Conservation (phyloP, 2,329 filamentous ascomycete genomes). For the Lachnellula arida region DNA sequence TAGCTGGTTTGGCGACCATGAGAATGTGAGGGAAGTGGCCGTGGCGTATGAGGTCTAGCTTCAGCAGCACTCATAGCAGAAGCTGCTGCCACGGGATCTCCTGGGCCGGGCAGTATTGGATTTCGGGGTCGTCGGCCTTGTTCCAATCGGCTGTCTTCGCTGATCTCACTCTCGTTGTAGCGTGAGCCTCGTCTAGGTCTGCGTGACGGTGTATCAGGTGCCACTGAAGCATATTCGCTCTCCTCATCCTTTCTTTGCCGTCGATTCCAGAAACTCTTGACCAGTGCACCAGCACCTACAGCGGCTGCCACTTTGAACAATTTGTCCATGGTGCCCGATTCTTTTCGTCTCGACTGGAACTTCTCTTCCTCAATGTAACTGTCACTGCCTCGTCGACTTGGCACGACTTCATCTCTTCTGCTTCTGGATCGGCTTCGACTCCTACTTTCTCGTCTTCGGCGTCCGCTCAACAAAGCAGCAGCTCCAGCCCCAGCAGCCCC, state of each 20-base stretch:
- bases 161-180: conserved; percentile 37
- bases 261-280: conserved; percentile 54
- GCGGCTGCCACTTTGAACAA: conserved; percentile 56
- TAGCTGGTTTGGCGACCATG: conserved; percentile 42
- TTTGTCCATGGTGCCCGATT: conserved; percentile 54
- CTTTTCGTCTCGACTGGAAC: conserved; percentile 36
- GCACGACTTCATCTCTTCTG: conserved; percentile 10
- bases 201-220: conserved; percentile 55
- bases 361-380: conserved; percentile 63
- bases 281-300: conserved; percentile 57
- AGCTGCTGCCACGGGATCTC: conserved; percentile 40
- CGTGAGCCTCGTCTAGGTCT: conserved; percentile 35
- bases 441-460: conserved; percentile 31
- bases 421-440: conserved; percentile 23
- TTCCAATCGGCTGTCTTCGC: conserved; percentile 37
- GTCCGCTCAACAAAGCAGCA: conserved; percentile 45
- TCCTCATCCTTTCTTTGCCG: conserved; percentile 45
- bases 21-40: conserved; percentile 43
- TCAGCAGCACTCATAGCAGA: conserved; percentile 44
- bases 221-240: conserved; percentile 59
- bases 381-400: conserved; percentile 34
- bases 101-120: conserved; percentile 43
- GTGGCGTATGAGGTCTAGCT: conserved; percentile 32
- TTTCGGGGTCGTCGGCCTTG: conserved; percentile 33
- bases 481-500: conserved; percentile 55